phyloP scores from a whole-genome alignment of 1,139 yeast species.

The Candida buenavistaensis region DNA sequence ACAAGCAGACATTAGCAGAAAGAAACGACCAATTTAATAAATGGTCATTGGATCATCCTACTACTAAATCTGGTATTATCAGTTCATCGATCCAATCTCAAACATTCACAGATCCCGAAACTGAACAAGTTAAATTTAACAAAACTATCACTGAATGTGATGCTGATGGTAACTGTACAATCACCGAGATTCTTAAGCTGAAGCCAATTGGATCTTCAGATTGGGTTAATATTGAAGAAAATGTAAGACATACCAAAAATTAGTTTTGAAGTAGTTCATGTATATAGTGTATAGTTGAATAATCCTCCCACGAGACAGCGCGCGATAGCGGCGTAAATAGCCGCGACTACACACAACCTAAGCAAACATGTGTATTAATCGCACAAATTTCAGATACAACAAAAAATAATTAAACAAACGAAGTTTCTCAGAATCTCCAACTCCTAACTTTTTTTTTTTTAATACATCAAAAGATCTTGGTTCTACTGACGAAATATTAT shows the following conservation, averaged over 20 bases:
- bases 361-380: no score
- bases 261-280: no score
- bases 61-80: conserved; percentile 42
- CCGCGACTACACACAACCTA: no score
- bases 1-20: conserved; percentile 26
- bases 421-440: no score
- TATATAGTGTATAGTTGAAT: not conserved
- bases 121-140: conserved; percentile 54
- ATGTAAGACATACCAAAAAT: conserved; percentile 9
- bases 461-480: no score
- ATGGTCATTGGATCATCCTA: no score
- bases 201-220: conserved; percentile 35
- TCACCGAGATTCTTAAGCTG: conserved; percentile 37
- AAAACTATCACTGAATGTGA: conserved; percentile 54
- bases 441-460: no score
- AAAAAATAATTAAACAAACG: no score
- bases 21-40: conserved; percentile 10
- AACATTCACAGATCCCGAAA: conserved; percentile 49
- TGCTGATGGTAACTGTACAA: conserved; percentile 62
- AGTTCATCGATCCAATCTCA: conserved; percentile 52
- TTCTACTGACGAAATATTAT: no score
- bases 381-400: no score
- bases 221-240: conserved; percentile 32
- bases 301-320: not conserved
- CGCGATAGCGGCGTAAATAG: no score